A percentile compares a stretch with the other conserved stretches of the same genome.
Evolutionary conservation across 1,284 basidiomycete genomes (phyloP).

Genomic region (Phenoliferia sp.): DNA sequence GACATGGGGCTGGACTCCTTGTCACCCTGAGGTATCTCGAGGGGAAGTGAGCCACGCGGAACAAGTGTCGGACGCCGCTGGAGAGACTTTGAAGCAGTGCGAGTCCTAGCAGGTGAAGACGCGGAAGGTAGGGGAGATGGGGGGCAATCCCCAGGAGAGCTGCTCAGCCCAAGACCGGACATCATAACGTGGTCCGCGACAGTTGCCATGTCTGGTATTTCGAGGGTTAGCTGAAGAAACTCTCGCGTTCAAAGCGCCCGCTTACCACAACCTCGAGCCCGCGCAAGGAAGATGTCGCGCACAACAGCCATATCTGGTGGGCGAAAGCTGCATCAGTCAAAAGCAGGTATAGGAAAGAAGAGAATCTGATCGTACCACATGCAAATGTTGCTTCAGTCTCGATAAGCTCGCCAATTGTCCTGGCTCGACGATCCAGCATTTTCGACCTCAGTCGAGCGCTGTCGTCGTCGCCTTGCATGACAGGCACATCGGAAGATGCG

Average conservation of each 20-base stretch:
- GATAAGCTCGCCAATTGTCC: conserved; percentile 41
- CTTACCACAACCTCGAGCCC: conserved; percentile 35
- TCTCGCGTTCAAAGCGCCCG: background rate
- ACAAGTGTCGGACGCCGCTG: conserved; percentile 8
- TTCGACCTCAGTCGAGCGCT: conserved; percentile 24
- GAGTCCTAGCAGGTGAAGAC: background rate
- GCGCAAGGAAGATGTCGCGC: conserved; percentile 43
- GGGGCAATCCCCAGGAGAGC: background rate
- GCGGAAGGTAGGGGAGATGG: background rate
- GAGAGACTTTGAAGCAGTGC: background rate
- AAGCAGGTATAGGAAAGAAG: background rate
- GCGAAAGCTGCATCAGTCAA: conserved; percentile 2
- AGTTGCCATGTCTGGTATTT: conserved; percentile 25
- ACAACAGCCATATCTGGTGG: conserved; percentile 41
- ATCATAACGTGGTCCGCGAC: conserved; percentile 32
- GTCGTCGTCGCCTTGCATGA: background rate
- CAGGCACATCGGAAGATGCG: background rate
- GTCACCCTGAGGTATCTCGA: background rate
- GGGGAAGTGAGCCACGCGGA: background rate
- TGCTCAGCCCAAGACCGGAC: conserved; percentile 24
- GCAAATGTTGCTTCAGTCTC: conserved; percentile 43
- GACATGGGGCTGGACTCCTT: conserved; percentile 33
- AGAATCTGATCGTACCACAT: background rate
- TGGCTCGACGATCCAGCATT: conserved; percentile 38
- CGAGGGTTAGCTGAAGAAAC: background rate